Conservation (phyloP, 129 eudicot species). For the Flaveria bidentis region DNA sequence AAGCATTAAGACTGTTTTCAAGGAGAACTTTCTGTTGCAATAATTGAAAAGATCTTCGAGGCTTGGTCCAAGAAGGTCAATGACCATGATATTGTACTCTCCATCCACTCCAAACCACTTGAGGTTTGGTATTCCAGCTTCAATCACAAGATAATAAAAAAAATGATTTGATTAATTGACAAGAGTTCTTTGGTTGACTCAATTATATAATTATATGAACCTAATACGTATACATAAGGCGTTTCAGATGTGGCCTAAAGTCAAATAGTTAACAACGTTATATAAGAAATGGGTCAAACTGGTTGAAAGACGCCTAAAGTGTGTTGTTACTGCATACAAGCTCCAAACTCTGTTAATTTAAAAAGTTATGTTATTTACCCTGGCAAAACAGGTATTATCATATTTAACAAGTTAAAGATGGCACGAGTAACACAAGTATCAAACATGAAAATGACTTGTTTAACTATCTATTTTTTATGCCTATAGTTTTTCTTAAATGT, state of each 20-base stretch:
- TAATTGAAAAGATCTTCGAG: slow-evolving; percentile 95
- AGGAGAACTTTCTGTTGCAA: slow-evolving; percentile 82
- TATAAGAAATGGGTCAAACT: no score
- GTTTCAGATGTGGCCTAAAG: neutral
- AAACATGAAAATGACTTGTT: no score
- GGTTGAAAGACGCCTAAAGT: no score
- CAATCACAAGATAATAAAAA: slow-evolving; percentile 23
- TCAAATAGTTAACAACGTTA: no score
- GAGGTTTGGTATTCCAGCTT: slow-evolving; percentile 93
- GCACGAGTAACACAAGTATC: no score
- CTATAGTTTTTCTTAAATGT: no score
- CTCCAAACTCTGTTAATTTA: neutral
- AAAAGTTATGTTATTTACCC: neutral
- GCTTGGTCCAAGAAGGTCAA: slow-evolving; percentile 99
- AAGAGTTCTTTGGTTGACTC: slow-evolving; percentile 1
- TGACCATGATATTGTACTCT: slow-evolving; percentile 93
- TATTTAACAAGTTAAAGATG: no score
- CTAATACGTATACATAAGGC: neutral
- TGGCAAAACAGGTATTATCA: no score
- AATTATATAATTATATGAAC: neutral
- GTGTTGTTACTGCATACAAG: neutral
- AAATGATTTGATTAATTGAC: slow-evolving; percentile 25
- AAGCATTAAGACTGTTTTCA: slow-evolving; percentile 97
- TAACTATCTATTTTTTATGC: no score
- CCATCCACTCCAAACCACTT: slow-evolving; percentile 99